phyloP scores from a whole-genome alignment of 345 rosid genomes.

The Trapa incisa region DNA sequence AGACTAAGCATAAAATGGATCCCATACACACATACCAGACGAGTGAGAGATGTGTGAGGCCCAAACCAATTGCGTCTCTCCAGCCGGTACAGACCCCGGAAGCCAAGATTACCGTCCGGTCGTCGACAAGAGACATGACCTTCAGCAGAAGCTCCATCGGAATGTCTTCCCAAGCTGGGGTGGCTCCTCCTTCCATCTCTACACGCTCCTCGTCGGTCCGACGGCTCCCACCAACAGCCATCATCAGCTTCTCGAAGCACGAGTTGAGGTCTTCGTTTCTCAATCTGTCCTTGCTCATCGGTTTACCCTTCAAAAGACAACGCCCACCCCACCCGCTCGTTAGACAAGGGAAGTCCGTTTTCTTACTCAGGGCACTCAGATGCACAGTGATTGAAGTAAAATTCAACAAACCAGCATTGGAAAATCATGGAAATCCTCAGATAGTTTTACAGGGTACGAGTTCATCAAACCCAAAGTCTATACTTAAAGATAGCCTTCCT shows the following conservation, averaged over 20 bases:
- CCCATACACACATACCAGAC: slow-evolving; percentile 36
- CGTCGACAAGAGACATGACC: slow-evolving; percentile 63
- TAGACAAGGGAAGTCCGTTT: slow-evolving; percentile 12
- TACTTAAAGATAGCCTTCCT: no score
- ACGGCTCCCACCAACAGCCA: slow-evolving; percentile 18
- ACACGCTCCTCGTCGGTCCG: background rate
- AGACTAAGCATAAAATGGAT: background rate
- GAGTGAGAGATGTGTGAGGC: slow-evolving; percentile 68
- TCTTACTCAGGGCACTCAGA: slow-evolving; percentile 10
- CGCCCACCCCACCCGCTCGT: background rate
- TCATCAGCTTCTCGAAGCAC: slow-evolving; percentile 50
- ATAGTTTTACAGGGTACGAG: no score
- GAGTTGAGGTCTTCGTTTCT: slow-evolving; percentile 43
- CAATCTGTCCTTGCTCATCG: slow-evolving; percentile 14
- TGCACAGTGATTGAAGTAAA: background rate
- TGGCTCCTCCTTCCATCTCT: slow-evolving; percentile 43
- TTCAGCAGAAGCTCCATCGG: slow-evolving; percentile 71
- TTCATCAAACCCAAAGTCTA: no score
- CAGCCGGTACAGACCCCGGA: slow-evolving; percentile 86
- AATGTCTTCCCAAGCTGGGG: slow-evolving; percentile 77
- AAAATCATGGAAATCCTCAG: no score
- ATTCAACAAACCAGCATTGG: no score
- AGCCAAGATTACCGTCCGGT: slow-evolving; percentile 60
- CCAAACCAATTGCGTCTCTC: slow-evolving; percentile 79
- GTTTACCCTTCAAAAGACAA: slow-evolving; percentile 15